These are phyloP conservation scores for Tilletia walkeri DNA, from an alignment of 1,284 basidiomycete species.

Conservation along the genomic window DNA sequence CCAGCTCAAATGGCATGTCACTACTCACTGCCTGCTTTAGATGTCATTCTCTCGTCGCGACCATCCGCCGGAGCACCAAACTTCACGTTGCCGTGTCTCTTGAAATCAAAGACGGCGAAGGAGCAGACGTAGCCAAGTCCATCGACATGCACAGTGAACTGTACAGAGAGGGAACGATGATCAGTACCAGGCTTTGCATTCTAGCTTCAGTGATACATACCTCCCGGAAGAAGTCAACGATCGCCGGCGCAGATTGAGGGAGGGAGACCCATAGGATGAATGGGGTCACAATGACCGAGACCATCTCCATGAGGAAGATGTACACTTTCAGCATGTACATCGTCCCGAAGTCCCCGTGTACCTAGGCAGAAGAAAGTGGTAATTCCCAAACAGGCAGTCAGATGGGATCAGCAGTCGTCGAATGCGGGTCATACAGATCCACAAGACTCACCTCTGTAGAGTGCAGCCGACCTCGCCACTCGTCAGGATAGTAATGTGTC, in stretches of 20 bases:
- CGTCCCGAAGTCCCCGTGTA: constrained; percentile 43
- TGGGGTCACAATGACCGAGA: constrained; percentile 88
- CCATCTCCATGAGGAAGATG: constrained; percentile 81
- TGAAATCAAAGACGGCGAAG: constrained; percentile 97
- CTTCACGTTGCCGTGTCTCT: constrained; percentile 64
- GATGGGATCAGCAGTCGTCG: no score
- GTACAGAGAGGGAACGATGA: no score
- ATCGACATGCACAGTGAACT: constrained; percentile 94
- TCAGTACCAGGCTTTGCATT: neutral
- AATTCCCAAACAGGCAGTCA: no score
- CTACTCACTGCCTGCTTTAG: constrained; percentile 69
- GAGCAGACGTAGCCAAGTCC: constrained; percentile 94
- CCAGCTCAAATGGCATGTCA: no score
- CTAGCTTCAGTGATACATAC: constrained; percentile 17
- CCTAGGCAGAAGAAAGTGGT: constrained; percentile 12
- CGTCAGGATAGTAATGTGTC: constrained; percentile 90
- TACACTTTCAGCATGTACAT: constrained; percentile 50
- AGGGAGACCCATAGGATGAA: constrained; percentile 90
- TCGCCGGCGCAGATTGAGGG: constrained; percentile 72
- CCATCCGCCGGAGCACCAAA: constrained; percentile 73
- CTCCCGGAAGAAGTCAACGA: constrained; percentile 51
- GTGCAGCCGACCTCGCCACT: constrained; percentile 86
- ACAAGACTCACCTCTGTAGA: constrained; percentile 57
- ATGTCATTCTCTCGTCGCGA: constrained; percentile 71
- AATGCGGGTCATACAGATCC: no score